These are phyloP conservation scores for Pyrus pyrifolia DNA, from an alignment of 306 rosid genomes.

Conservation along the genomic window DNA sequence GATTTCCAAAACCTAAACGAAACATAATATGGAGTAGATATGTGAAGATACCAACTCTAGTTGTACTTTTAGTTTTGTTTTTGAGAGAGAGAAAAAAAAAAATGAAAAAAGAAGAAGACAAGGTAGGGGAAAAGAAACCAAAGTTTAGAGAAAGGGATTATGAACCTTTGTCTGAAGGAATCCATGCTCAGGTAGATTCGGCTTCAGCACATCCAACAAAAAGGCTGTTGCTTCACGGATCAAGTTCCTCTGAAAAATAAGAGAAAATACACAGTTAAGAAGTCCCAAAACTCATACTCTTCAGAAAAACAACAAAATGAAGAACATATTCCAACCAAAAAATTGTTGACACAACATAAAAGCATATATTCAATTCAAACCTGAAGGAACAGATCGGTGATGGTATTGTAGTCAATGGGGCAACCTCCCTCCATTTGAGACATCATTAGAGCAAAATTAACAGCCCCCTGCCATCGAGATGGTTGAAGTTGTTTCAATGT, in stretches of 20 bases:
- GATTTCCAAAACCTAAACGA: slow-evolving; percentile 77
- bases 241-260: slow-evolving; percentile 68
- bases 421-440: slow-evolving; percentile 99
- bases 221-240: slow-evolving; percentile 99
- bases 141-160: background rate
- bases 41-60: slow-evolving; percentile 12
- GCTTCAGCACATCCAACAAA: slow-evolving; percentile 90
- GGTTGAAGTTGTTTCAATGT: background rate
- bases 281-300: background rate
- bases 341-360: background rate
- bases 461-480: slow-evolving; percentile 71
- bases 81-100: no score
- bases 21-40: slow-evolving; percentile 9
- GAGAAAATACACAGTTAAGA: background rate
- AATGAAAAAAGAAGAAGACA: no score
- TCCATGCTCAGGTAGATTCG: slow-evolving; percentile 90
- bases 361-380: slow-evolving; percentile 24
- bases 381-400: slow-evolving; percentile 97
- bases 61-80: background rate
- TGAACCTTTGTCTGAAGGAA: slow-evolving; percentile 85
- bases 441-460: slow-evolving; percentile 97
- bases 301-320: background rate
- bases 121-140: background rate
- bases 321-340: background rate
- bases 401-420: slow-evolving; percentile 93